Evolutionary conservation across 2,329 filamentous ascomycete genomes (phyloP).

Genomic region (Ilyonectria mors-panacis): DNA sequence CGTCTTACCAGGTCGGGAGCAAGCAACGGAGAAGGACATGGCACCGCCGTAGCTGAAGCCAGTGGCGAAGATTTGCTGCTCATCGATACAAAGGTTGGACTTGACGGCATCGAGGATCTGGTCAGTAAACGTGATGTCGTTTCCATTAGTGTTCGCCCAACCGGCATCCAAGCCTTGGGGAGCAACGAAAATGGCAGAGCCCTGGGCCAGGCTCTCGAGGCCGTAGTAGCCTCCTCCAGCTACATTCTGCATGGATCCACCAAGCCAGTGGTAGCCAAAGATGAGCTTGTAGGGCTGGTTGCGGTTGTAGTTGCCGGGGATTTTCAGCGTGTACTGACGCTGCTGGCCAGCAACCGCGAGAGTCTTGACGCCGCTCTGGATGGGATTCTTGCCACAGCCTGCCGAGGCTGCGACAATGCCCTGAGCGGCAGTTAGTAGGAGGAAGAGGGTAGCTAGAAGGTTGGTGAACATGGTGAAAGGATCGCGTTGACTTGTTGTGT

Average conservation of each 20-base stretch:
- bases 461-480: conserved; percentile 9
- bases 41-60: conserved; percentile 62
- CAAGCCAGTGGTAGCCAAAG: conserved; percentile 56
- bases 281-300: conserved; percentile 49
- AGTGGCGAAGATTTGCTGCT: conserved; percentile 58
- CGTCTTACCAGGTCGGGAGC: conserved; percentile 52
- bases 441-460: conserved; percentile 9
- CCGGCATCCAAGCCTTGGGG: conserved; percentile 59
- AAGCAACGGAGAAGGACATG: conserved; percentile 60
- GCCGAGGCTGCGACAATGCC: conserved; percentile 45
- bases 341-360: conserved; percentile 50
- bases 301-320: conserved; percentile 51
- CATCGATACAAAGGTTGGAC: conserved; percentile 59
- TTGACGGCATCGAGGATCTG: conserved; percentile 56
- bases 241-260: conserved; percentile 56
- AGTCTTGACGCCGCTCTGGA: conserved; percentile 50
- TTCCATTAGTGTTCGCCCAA: conserved; percentile 59
- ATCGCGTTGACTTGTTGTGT: conserved; percentile 4
- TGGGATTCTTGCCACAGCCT: conserved; percentile 54
- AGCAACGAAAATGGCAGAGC: conserved; percentile 60
- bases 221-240: conserved; percentile 58
- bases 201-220: conserved; percentile 52
- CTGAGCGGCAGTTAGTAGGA: conserved; percentile 2
- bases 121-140: conserved; percentile 59
- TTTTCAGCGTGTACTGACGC: conserved; percentile 56